A percentile compares a stretch with the other conserved stretches of the same genome.
phyloP scores from a whole-genome alignment of 306 rosid species.

The Prunus davidiana region DNA sequence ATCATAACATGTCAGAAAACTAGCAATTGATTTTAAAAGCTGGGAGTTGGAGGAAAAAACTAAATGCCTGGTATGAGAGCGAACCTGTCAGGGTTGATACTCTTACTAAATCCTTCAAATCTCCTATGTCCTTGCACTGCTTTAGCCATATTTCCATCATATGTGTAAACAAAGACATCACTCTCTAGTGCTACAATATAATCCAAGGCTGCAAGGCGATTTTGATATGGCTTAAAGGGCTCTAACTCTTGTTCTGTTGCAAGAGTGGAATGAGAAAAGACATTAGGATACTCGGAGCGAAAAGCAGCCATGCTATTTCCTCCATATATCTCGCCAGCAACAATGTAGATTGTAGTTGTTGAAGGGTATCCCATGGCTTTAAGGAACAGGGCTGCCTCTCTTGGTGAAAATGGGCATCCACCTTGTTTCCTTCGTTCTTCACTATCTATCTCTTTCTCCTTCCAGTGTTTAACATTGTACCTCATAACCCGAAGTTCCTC shows the following conservation, averaged over 20 bases:
- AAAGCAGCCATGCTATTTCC: constrained; percentile 68
- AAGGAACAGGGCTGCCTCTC: constrained; percentile 90
- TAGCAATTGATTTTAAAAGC: background rate
- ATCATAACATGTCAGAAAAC: constrained; percentile 5
- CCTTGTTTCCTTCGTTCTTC: constrained; percentile 65
- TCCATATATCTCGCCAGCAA: constrained; percentile 95
- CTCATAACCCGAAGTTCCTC: constrained; percentile 83
- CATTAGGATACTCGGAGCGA: constrained; percentile 66
- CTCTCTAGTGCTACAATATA: constrained; percentile 85
- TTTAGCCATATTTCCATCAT: constrained; percentile 99
- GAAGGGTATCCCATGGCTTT: constrained; percentile 98
- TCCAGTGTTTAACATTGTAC: constrained; percentile 91
- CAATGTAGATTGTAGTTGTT: constrained; percentile 88
- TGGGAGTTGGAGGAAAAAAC: background rate
- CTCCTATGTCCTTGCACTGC: constrained; percentile 96
- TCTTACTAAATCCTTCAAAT: constrained; percentile 86
- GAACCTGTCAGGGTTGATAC: constrained; percentile 92
- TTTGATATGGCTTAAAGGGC: constrained; percentile 76
- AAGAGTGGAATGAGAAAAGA: constrained; percentile 74
- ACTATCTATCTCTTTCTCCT: constrained; percentile 91
- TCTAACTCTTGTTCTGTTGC: constrained; percentile 81
- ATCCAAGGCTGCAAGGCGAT: constrained; percentile 96
- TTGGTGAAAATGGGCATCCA: constrained; percentile 97
- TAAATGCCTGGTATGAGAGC: constrained; percentile 3
- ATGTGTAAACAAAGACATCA: constrained; percentile 90